phyloP scores from a whole-genome alignment of 768 basidiomycete species.

The Grammothele lineata region DNA sequence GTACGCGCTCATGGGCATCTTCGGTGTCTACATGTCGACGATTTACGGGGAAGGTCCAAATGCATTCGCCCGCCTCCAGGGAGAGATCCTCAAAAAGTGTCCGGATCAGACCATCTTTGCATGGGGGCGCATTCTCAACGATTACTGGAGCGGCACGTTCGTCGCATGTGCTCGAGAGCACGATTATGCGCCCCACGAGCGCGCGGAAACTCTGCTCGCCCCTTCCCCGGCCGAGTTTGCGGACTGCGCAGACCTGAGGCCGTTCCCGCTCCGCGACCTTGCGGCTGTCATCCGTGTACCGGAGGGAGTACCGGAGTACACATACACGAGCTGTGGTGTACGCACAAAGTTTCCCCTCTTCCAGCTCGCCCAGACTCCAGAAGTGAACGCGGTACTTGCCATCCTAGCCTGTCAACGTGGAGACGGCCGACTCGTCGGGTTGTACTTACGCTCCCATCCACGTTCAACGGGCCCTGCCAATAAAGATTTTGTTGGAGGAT shows the following conservation, averaged over 20 bases:
- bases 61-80: no score
- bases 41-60: no score
- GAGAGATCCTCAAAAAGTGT: no score
- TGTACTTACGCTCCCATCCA: conserved; percentile 4
- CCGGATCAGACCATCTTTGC: no score
- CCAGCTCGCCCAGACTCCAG: neutral
- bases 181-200: conserved; percentile 2
- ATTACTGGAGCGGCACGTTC: neutral
- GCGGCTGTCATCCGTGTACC: neutral
- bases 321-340: conserved; percentile 2
- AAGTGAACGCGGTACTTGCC: conserved; percentile 1
- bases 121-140: neutral
- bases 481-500: conserved; percentile 7
- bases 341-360: conserved; percentile 6
- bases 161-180: conserved; percentile 2
- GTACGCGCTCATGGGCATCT: no score
- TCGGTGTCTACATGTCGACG: no score
- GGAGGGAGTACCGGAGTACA: conserved; percentile 5
- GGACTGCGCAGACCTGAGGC: conserved; percentile 1
- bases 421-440: conserved; percentile 1
- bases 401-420: conserved; percentile 3
- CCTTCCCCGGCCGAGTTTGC: conserved; percentile 8
- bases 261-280: neutral
- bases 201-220: conserved; percentile 6
- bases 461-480: neutral